These are phyloP conservation scores for Amniculicola lignicola DNA, from an alignment of 495 filamentous ascomycete genomes.

Conservation along the genomic window DNA sequence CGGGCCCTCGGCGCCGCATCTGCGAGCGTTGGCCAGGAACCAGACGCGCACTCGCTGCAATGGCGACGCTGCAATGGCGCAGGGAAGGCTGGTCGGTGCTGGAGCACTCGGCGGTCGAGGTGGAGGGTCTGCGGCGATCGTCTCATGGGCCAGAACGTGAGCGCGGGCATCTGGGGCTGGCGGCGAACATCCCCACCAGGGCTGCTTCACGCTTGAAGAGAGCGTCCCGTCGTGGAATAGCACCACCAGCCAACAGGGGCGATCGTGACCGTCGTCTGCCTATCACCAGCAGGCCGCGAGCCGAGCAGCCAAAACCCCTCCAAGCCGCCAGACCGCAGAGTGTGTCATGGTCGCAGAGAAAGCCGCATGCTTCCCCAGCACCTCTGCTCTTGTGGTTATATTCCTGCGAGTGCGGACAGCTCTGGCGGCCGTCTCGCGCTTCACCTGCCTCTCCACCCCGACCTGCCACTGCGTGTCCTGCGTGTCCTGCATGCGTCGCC, in stretches of 20 bases:
- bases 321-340: slow-evolving; percentile 23
- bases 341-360: slow-evolving; percentile 30
- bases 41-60: no score
- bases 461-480: background rate
- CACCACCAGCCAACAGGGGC: slow-evolving; percentile 16
- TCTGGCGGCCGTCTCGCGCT: background rate
- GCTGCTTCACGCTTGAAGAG: slow-evolving; percentile 21
- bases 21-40: no score
- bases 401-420: no score
- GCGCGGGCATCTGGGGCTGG: slow-evolving; percentile 5
- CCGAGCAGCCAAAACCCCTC: slow-evolving; percentile 24
- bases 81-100: slow-evolving; percentile 35
- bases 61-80: background rate
- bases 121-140: slow-evolving; percentile 19
- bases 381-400: background rate
- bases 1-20: no score
- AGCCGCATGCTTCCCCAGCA: slow-evolving; percentile 4
- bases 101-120: slow-evolving; percentile 47
- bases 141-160: slow-evolving; percentile 30
- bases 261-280: slow-evolving; percentile 13
- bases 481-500: background rate
- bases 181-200: slow-evolving; percentile 15
- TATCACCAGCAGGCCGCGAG: slow-evolving; percentile 5
- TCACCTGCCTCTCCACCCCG: background rate
- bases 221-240: slow-evolving; percentile 5